Evolutionary conservation across 208 protist genomes (phyloP), one percentile per base, ranked within the genome.

Genomic region (Acanthamoeba culbertsoni): DNA sequence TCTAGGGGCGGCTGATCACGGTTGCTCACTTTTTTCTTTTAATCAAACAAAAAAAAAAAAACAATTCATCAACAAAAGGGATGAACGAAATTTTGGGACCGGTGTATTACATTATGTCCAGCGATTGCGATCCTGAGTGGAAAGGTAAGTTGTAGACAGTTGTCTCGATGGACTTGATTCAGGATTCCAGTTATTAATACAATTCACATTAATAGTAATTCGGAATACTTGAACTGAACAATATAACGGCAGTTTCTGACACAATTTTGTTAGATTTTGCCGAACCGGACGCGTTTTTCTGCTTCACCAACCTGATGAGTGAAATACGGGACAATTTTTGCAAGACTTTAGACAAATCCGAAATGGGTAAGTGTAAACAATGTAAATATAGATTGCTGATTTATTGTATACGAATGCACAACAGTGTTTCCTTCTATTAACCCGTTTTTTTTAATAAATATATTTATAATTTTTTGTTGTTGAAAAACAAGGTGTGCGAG

Each of bases 21-120:
- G 12, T 73, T 92, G 57, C 42, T 33, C 62, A 90, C 55, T 90
- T 26, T n/a, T 77, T 31, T 14, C 48, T 45, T 46, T 82, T 82
- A 53, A 23, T 63, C 31, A 62, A 63, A 28, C 71, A 82, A 62
- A 8, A 82, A 37, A 35, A 23, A 37, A 37, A 77, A 77, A 77
- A 8, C 12, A 46, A 46, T 23, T 62, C 7, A 51, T 43, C 95
- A n/a, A n/a, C n/a, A n/a, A n/a, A n/a, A 86, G 95, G 96, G 5
- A 97, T 97, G 96, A 97, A 98, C 77, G 97, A 98, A 65, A 94
- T 98, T 37, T 68, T 98, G 7, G 97, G 93, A 12, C 97, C 96
- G 2, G 71, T 98, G n/a, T 98, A 97, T 88, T 98, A 96, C 71
- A 91, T 95, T 7, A 97, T 98, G 65, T 94, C 97, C 16, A 96